Conservation (phyloP, 176 grass and related monocot genomes). For the Oryza brachyantha region DNA sequence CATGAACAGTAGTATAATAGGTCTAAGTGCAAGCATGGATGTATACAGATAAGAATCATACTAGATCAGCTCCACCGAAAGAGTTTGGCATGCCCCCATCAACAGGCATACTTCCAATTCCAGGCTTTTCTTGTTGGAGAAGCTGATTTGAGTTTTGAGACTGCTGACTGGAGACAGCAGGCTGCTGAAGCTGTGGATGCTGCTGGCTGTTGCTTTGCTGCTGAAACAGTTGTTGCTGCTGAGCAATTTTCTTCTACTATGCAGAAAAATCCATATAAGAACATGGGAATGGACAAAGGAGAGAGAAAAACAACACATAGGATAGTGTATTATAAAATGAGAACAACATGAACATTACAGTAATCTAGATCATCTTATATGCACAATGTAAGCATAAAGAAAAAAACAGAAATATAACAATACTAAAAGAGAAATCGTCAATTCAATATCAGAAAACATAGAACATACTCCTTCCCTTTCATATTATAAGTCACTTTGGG, state of each 20-base stretch:
- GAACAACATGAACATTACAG: slow-evolving; percentile 22
- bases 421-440: slow-evolving; percentile 5
- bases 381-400: slow-evolving; percentile 21
- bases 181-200: slow-evolving; percentile 59
- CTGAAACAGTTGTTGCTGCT: slow-evolving; percentile 49
- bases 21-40: neutral
- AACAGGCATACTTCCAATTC: slow-evolving; percentile 55
- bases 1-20: neutral
- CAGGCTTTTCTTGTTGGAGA: slow-evolving; percentile 64
- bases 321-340: neutral
- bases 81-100: slow-evolving; percentile 60
- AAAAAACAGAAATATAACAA: slow-evolving; percentile 2
- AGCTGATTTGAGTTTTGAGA: slow-evolving; percentile 71
- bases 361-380: slow-evolving; percentile 15
- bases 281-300: slow-evolving; percentile 12
- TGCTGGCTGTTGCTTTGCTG: slow-evolving; percentile 56
- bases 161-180: slow-evolving; percentile 66
- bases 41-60: slow-evolving; percentile 20
- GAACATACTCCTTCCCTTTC: no score
- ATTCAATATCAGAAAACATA: neutral
- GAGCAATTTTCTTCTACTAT: slow-evolving; percentile 88
- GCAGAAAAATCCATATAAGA: slow-evolving; percentile 66
- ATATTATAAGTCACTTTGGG: no score
- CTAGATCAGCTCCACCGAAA: slow-evolving; percentile 58
- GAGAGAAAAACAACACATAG: slow-evolving; percentile 3